Percentiles rank a stretch among this genome's conserved stretches.
Evolutionary conservation across 1,139 yeast genomes (phyloP).

Genomic region (Debaryomycetaceae sp.): DNA sequence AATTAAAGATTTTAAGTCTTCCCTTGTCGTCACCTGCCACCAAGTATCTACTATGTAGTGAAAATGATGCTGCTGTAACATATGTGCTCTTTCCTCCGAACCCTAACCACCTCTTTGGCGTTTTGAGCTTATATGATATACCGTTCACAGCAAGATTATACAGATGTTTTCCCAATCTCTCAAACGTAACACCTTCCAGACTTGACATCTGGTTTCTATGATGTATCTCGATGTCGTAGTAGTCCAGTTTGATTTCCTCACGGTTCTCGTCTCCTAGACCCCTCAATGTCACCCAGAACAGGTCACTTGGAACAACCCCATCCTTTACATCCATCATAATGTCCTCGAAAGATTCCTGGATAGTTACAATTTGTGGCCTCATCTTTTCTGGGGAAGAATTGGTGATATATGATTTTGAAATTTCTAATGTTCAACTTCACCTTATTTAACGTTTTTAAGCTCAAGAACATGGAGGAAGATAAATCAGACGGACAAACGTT

Average conservation of each 20-base stretch:
- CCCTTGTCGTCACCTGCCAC: slow-evolving; percentile 48
- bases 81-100: background rate
- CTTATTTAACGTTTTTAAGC: background rate
- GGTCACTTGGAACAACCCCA: slow-evolving; percentile 18
- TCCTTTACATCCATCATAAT: slow-evolving; percentile 32
- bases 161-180: background rate
- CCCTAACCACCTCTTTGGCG: slow-evolving; percentile 1
- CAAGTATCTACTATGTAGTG: slow-evolving; percentile 11
- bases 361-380: slow-evolving; percentile 20
- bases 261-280: slow-evolving; percentile 12
- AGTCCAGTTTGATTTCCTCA: slow-evolving; percentile 20
- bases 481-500: slow-evolving; percentile 13
- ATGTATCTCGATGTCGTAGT: slow-evolving; percentile 12
- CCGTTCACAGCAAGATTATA: slow-evolving; percentile 2
- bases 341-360: slow-evolving; percentile 43
- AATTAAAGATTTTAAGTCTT: slow-evolving; percentile 18
- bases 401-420: background rate
- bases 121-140: slow-evolving; percentile 2
- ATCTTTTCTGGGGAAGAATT: background rate
- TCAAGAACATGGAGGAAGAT: background rate
- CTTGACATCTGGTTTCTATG: slow-evolving; percentile 9
- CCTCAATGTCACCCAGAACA: slow-evolving; percentile 41
- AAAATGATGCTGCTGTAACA: slow-evolving; percentile 4
- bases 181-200: slow-evolving; percentile 1
- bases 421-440: background rate